Evolutionary conservation across 805 yeast species (phyloP), one percentile per base, ranked within the genome.

Genomic region (Saccharomycopsis oosterbeekiorum): DNA sequence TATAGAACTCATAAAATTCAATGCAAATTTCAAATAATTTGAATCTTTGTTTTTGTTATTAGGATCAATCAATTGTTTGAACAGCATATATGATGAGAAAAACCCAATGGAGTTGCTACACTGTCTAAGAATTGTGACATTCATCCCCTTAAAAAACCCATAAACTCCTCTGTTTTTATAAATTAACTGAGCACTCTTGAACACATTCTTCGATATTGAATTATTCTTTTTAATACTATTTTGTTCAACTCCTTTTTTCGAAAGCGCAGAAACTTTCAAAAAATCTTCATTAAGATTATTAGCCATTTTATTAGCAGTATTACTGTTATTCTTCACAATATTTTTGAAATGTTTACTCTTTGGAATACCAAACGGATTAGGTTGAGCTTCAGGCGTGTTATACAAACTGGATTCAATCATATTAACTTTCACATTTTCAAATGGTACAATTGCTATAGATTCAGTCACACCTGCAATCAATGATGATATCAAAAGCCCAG

Each of bases 71-170:
- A 84, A 67, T 70, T 91, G 97, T 67, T 87, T 85, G 39, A 94
- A 74, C 29, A 86, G 79, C 62, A 88, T 88, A 74, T 88, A 93
- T 0, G 91, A 81, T 5, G 96, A 87, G 65, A 91, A 87, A 80
- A 96, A 83, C 1, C 89, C 91, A 51, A 88, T 82, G 21, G 96
- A 84, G 64, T 88, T 86, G 53, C 86, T 79, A 1, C 84, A 80
- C 69, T 93, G 98, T 66, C 98, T 81, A 10, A 84, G 72, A 21
- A 90, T 73, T 0, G 99, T 93, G n/a, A 96, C 88, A 62, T 81
- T 73, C 14, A 92, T 80, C 24, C 97, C 98, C 67, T 89, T 92
- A 29, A 84, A 78, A 68, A 89, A 90, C 1, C 96, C 96, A 43
- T 82, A 71, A 1, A 86, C 60, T 0, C 98, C 97, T 64, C 90